Base-by-base conservation (phyloP, 2,329 filamentous ascomycete genomes). In the Beauveria sp. region DNA sequence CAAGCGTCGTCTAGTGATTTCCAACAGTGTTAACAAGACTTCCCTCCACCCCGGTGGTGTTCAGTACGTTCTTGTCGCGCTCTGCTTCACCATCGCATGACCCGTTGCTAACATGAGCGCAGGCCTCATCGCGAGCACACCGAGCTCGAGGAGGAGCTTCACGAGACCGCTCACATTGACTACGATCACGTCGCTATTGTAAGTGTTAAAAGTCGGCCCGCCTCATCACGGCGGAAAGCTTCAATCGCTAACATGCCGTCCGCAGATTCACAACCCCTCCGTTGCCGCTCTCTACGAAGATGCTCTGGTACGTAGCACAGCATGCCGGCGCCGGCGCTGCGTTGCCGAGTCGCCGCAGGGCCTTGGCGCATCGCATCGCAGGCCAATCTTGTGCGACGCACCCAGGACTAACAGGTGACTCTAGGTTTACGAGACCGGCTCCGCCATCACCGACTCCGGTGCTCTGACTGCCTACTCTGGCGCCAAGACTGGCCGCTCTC, bases 141-240 rank as follows among this genome's bases (percentile, higher is more conserved):
- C 51, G 95, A 98, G 77, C 87, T 99, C 67, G 83, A 99, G 80
- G 92, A 98, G 80, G 91, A 96, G 77, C 89, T 99, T 65, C 93
- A 98, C 78, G 91, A 97, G 79, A 92, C 89, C 74, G 95, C 95
- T 69, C 93, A 99, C 84, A 99, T 99, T 74, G 95, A 99, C 84
- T 99, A 98, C 76, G 90, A 98, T 79, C 90, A 92, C 74, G 95
- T 99, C 72, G 91, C 95, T 66, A 99, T 99, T 83, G 93, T 96
- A 84, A 76, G 90, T 49, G 1, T 75, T 63, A 18, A 26, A 46
- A 49, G 22, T 59, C 28, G 24, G 26, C 16, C 24, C 38, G 5
- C n/a, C 40, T 20, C 24, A 14, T 5, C 20, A 3, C n/a, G 5
- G 5, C 26, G 28, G 6, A 18, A 34, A 24, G 26, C 18, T 53